These are phyloP conservation scores for Hypoxylon sp. DNA, from an alignment of 2,329 filamentous ascomycete genomes.

Conservation along the genomic window DNA sequence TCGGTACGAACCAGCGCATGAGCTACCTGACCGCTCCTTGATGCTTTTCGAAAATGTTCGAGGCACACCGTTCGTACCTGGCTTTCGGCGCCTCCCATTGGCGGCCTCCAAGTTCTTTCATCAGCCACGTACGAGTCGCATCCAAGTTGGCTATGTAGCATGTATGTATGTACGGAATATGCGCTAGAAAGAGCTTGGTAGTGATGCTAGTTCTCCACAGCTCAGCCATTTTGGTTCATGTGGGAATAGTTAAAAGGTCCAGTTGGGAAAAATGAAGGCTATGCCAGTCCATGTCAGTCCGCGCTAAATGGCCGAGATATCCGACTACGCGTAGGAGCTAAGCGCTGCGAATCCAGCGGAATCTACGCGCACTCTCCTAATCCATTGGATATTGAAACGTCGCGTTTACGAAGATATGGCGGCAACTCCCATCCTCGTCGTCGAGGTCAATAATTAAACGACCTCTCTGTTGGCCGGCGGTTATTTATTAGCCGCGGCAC, in stretches of 20 bases:
- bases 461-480: constrained; percentile 5
- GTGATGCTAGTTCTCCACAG: constrained; percentile 12
- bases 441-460: not conserved
- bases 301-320: constrained; percentile 38
- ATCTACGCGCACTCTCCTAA: constrained; percentile 3
- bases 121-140: constrained; percentile 38
- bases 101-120: constrained; percentile 33
- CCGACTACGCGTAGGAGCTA: constrained; percentile 23
- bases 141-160: constrained; percentile 12
- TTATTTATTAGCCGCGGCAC: constrained; percentile 15
- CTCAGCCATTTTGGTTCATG: constrained; percentile 8
- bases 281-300: constrained; percentile 7
- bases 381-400: constrained; percentile 23
- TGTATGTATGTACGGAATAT: constrained; percentile 23
- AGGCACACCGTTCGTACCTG: constrained; percentile 2
- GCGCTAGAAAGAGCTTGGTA: constrained; percentile 11
- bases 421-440: constrained; percentile 18
- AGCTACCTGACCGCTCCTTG: constrained; percentile 27
- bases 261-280: constrained; percentile 3
- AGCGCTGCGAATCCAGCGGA: constrained; percentile 6
- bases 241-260: constrained; percentile 6
- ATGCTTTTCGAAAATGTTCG: constrained; percentile 11
- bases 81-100: constrained; percentile 25
- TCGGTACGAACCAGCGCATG: constrained; percentile 12
- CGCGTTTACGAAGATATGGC: constrained; percentile 34